Percentiles rank a stretch among this genome's conserved stretches.
phyloP scores from a whole-genome alignment of 2,329 filamentous ascomycete species.

The Coniochaeta sp. region DNA sequence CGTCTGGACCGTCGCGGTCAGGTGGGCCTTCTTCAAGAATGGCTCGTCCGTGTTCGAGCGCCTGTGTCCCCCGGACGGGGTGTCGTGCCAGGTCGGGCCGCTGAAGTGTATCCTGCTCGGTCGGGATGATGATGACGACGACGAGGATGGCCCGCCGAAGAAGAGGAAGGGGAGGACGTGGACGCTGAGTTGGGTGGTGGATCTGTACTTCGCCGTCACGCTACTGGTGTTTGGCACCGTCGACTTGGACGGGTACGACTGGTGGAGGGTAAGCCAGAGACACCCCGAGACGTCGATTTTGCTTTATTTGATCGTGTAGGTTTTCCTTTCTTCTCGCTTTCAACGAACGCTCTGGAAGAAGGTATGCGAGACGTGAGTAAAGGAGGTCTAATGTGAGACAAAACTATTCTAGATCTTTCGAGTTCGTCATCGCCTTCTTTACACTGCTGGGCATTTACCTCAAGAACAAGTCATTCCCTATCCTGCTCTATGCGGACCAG shows the following conservation, averaged over 20 bases:
- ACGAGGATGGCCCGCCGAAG: not conserved
- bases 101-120: slow-evolving; percentile 5
- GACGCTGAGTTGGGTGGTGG: slow-evolving; percentile 2
- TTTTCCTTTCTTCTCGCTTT: not conserved
- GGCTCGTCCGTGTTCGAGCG: not conserved
- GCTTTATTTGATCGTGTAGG: not conserved
- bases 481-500: not conserved
- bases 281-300: not conserved
- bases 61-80: not conserved
- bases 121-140: slow-evolving; percentile 1
- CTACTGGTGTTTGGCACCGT: not conserved
- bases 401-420: not conserved
- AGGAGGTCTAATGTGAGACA: not conserved
- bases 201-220: not conserved
- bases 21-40: not conserved
- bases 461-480: not conserved
- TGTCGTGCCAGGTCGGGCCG: slow-evolving; percentile 7
- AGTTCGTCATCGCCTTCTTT: not conserved
- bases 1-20: slow-evolving; percentile 9
- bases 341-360: no score
- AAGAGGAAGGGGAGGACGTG: slow-evolving; percentile 14
- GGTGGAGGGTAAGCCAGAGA: not conserved
- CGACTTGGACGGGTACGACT: not conserved
- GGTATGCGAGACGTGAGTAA: no score
- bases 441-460: not conserved